Conservation (phyloP, 768 basidiomycete species). For the Russula sp. region DNA sequence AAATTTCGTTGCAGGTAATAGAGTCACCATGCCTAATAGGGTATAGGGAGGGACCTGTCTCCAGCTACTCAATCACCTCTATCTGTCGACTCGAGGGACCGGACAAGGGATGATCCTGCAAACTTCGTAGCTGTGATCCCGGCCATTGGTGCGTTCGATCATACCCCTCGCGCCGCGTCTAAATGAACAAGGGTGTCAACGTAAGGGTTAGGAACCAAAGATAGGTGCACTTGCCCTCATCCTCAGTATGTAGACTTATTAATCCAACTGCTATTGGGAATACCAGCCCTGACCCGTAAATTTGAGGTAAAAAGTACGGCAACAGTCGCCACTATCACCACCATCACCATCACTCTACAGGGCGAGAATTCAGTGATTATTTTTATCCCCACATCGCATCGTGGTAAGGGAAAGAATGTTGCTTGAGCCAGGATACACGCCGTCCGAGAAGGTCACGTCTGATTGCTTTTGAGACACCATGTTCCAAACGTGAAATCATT, state of each 20-base stretch:
- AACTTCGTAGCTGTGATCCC: slow-evolving; percentile 5
- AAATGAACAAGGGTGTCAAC: slow-evolving; percentile 18
- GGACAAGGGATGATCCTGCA: not conserved
- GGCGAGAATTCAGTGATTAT: not conserved
- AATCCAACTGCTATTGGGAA: not conserved
- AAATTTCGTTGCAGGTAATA: not conserved
- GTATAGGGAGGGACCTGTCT: not conserved
- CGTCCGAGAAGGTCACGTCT: not conserved
- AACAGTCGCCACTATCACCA: not conserved
- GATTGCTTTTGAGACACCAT: not conserved
- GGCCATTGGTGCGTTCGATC: slow-evolving; percentile 20
- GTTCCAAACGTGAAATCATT: slow-evolving; percentile 5
- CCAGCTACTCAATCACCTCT: not conserved
- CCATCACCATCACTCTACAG: not conserved
- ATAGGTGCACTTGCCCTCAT: slow-evolving; percentile 1
- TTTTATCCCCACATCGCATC: not conserved
- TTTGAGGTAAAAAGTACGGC: slow-evolving; percentile 20
- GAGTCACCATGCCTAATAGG: not conserved
- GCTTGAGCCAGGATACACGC: not conserved
- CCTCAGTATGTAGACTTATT: slow-evolving; percentile 8
- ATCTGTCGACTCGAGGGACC: not conserved
- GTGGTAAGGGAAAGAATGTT: not conserved
- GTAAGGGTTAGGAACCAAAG: slow-evolving; percentile 19
- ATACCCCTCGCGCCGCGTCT: slow-evolving; percentile 11
- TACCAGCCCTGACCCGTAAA: slow-evolving; percentile 10